Evolutionary conservation across 2,329 filamentous ascomycete genomes (phyloP).

Genomic region (Gremmenia infestans): DNA sequence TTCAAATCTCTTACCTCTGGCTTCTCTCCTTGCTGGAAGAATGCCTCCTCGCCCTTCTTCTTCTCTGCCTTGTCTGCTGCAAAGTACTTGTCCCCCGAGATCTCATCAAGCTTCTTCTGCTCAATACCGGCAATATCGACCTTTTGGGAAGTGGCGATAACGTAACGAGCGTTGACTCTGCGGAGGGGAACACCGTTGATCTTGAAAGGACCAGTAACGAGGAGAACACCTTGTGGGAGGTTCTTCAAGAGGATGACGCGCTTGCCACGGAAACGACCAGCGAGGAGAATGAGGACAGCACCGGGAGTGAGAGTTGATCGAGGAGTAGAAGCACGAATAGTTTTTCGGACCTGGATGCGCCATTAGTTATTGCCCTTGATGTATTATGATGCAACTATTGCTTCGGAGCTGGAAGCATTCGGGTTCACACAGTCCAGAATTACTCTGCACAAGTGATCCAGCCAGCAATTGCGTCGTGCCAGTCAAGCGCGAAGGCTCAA

Average conservation of each 20-base stretch:
- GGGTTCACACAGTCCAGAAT: not conserved
- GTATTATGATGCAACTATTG: not conserved
- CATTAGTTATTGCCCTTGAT: conserved; percentile 21
- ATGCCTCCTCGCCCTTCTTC: conserved; percentile 96
- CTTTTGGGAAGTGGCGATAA: conserved; percentile 84
- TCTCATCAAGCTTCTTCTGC: conserved; percentile 80
- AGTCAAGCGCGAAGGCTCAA: conserved; percentile 2
- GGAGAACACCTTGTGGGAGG: conserved; percentile 94
- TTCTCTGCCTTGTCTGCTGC: conserved; percentile 89
- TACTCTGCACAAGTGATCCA: not conserved
- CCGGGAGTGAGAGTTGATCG: conserved; percentile 89
- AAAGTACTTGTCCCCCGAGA: conserved; percentile 81
- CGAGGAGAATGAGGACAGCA: conserved; percentile 96
- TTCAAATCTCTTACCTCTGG: conserved; percentile 65
- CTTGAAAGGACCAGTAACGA: conserved; percentile 99
- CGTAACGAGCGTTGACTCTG: conserved; percentile 88
- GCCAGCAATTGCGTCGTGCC: conserved; percentile 9
- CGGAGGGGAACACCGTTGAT: conserved; percentile 98
- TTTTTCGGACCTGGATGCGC: conserved; percentile 79
- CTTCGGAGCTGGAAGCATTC: not conserved
- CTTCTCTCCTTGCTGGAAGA: conserved; percentile 99
- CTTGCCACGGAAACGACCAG: conserved; percentile 99
- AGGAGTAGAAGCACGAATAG: conserved; percentile 79
- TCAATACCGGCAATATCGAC: conserved; percentile 83
- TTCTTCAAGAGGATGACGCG: conserved; percentile 98